Evolutionary conservation across 1,284 basidiomycete genomes (phyloP).

Genomic region (Pseudozyma hubeiensis): DNA sequence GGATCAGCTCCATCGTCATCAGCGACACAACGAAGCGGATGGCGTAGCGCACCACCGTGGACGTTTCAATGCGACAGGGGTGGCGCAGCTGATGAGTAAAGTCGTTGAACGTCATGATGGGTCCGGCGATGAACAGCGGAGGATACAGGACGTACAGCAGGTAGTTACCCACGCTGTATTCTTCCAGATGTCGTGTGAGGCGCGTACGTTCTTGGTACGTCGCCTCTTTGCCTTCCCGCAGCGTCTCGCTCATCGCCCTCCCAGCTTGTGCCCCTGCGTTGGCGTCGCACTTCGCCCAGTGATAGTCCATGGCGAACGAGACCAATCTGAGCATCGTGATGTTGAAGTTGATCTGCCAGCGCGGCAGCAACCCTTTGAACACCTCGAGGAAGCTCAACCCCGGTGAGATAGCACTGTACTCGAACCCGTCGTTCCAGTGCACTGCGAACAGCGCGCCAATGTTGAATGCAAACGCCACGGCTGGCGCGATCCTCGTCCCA

Average conservation of each 20-base stretch:
- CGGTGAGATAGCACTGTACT: slow-evolving; percentile 75
- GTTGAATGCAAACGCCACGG: slow-evolving; percentile 83
- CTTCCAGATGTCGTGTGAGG: slow-evolving; percentile 64
- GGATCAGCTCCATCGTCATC: slow-evolving; percentile 87
- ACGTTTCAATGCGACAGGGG: slow-evolving; percentile 22
- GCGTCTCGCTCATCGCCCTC: slow-evolving; percentile 12
- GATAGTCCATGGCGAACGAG: slow-evolving; percentile 90
- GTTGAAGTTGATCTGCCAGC: slow-evolving; percentile 96
- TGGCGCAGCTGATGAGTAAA: slow-evolving; percentile 84
- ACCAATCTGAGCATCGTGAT: slow-evolving; percentile 95
- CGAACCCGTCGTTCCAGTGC: slow-evolving; percentile 82
- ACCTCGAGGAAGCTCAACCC: slow-evolving; percentile 77
- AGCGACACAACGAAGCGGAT: slow-evolving; percentile 80
- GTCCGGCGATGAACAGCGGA: slow-evolving; percentile 94
- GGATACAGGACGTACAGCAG: slow-evolving; percentile 86
- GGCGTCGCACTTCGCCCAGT: slow-evolving; percentile 74
- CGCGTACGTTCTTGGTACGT: slow-evolving; percentile 41
- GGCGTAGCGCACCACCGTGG: slow-evolving; percentile 73
- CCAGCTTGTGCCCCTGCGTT: slow-evolving; percentile 70
- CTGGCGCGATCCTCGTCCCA: slow-evolving; percentile 69
- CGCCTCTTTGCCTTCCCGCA: slow-evolving; percentile 16
- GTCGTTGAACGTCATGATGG: slow-evolving; percentile 96
- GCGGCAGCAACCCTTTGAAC: slow-evolving; percentile 78
- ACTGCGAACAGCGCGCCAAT: slow-evolving; percentile 80
- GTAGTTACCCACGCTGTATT: slow-evolving; percentile 75